Evolutionary conservation across 139 green algal species (phyloP).

Genomic region (Ulvella scutata): DNA sequence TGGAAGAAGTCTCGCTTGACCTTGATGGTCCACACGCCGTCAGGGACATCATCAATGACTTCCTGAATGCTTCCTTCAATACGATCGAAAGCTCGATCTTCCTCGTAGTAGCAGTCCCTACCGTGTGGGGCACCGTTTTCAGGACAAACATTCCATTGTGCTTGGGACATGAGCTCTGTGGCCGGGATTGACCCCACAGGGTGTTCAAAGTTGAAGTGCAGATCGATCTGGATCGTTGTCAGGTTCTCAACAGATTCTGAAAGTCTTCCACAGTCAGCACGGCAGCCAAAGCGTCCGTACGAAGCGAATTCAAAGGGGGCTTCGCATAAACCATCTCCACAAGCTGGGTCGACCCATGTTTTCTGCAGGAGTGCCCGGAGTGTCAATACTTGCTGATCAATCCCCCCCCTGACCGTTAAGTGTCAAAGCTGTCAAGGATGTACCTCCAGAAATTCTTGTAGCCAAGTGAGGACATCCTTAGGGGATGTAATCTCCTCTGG

Average conservation of each 20-base stretch:
- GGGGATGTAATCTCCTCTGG: slow-evolving; percentile 20
- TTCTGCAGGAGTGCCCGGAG: slow-evolving; percentile 9
- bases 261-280: slow-evolving; percentile 64
- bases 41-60: slow-evolving; percentile 41
- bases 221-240: slow-evolving; percentile 39
- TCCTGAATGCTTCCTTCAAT: slow-evolving; percentile 18
- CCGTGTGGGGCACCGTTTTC: slow-evolving; percentile 27
- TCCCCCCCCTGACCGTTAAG: no score
- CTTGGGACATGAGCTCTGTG: slow-evolving; percentile 52
- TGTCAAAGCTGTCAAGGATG: slow-evolving; percentile 1
- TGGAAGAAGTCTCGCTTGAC: slow-evolving; percentile 63
- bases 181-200: slow-evolving; percentile 40
- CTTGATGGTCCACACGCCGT: slow-evolving; percentile 47
- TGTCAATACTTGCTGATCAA: no score
- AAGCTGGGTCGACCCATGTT: slow-evolving; percentile 61
- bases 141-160: slow-evolving; percentile 60
- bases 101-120: slow-evolving; percentile 46
- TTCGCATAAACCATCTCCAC: slow-evolving; percentile 67
- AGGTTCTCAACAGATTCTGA: slow-evolving; percentile 49
- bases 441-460: slow-evolving; percentile 26
- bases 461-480: slow-evolving; percentile 44
- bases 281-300: slow-evolving; percentile 68
- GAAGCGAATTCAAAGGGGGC: slow-evolving; percentile 62
- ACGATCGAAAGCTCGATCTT: slow-evolving; percentile 39
- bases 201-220: slow-evolving; percentile 62